Percentiles rank a stretch among this genome's conserved stretches.
Evolutionary conservation across 768 basidiomycete species (phyloP).

Genomic region (Mycena olivaceomarginata): DNA sequence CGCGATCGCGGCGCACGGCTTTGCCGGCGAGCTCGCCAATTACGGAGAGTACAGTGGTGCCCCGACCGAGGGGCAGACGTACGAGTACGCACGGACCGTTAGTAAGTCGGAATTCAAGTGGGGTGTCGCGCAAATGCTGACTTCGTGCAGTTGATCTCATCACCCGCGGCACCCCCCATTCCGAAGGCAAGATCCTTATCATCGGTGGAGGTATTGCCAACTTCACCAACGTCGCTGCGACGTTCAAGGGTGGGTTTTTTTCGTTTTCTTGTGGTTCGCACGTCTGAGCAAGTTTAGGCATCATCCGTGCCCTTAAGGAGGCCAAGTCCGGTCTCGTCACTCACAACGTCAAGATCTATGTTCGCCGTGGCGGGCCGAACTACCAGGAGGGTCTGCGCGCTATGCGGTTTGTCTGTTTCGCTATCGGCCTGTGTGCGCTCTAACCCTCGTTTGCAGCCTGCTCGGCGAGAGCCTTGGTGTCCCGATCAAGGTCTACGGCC

Average conservation of each 20-base stretch:
- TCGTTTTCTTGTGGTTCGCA: not conserved
- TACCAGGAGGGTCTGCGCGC: constrained; percentile 99
- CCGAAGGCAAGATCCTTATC: constrained; percentile 98
- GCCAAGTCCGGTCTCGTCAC: constrained; percentile 90
- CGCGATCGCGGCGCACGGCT: constrained; percentile 94
- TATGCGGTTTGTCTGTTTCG: constrained; percentile 73
- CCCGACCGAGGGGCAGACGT: constrained; percentile 98
- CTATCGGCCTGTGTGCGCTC: not conserved
- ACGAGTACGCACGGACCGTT: constrained; percentile 99
- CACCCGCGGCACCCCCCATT: constrained; percentile 89
- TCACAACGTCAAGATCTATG: constrained; percentile 95
- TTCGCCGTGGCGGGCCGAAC: constrained; percentile 98
- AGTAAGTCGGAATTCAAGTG: constrained; percentile 65
- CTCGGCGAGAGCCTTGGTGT: constrained; percentile 98
- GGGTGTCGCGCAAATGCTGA: constrained; percentile 25
- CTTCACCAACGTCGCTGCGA: constrained; percentile 99
- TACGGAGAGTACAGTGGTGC: constrained; percentile 99
- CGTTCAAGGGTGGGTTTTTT: constrained; percentile 90
- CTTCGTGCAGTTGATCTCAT: constrained; percentile 86
- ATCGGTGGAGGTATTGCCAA: constrained; percentile 99
- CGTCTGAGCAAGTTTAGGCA: constrained; percentile 52
- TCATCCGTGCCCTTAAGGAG: constrained; percentile 97
- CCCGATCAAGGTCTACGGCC: constrained; percentile 97
- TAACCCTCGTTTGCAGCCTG: constrained; percentile 56
- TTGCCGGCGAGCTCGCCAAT: constrained; percentile 98